Evolutionary conservation across 345 rosid species (phyloP).

Genomic region (Microthlaspi erraticum): DNA sequence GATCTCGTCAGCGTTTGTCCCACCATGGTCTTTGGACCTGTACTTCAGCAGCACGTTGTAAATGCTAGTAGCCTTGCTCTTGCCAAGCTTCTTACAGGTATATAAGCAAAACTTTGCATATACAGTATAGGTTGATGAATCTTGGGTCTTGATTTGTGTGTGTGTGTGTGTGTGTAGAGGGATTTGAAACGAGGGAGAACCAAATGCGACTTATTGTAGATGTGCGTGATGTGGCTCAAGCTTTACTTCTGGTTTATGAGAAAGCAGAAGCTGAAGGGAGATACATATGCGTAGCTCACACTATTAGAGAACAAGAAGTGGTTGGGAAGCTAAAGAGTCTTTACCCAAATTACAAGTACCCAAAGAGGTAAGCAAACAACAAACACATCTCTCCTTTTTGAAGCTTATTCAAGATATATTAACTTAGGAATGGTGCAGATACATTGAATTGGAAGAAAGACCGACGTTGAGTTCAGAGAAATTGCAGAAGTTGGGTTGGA

Average conservation of each 20-base stretch:
- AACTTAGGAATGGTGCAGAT: slow-evolving; percentile 46
- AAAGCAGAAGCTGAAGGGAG: slow-evolving; percentile 72
- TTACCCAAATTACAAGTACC: slow-evolving; percentile 63
- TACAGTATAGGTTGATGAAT: slow-evolving; percentile 33
- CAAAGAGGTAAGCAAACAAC: slow-evolving; percentile 49
- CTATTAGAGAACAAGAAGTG: slow-evolving; percentile 34
- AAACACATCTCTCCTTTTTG: background rate
- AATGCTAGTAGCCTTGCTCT: slow-evolving; percentile 63
- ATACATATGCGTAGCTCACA: slow-evolving; percentile 58
- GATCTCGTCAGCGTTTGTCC: slow-evolving; percentile 66
- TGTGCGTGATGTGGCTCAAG: slow-evolving; percentile 70
- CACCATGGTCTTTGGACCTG: slow-evolving; percentile 58
- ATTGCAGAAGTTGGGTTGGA: slow-evolving; percentile 65
- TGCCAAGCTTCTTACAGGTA: slow-evolving; percentile 68
- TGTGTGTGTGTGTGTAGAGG: slow-evolving; percentile 48
- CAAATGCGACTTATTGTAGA: slow-evolving; percentile 47
- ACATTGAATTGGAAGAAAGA: slow-evolving; percentile 37
- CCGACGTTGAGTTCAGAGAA: slow-evolving; percentile 48
- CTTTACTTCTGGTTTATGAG: slow-evolving; percentile 64
- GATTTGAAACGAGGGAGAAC: slow-evolving; percentile 49
- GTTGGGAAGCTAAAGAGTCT: slow-evolving; percentile 59
- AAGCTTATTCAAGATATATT: slow-evolving; percentile 23
- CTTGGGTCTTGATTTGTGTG: background rate
- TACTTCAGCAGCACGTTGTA: slow-evolving; percentile 59
- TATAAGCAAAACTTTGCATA: background rate